These are phyloP conservation scores for Pyrenula aspistea DNA, from an alignment of 495 filamentous ascomycete species.

Conservation along the genomic window DNA sequence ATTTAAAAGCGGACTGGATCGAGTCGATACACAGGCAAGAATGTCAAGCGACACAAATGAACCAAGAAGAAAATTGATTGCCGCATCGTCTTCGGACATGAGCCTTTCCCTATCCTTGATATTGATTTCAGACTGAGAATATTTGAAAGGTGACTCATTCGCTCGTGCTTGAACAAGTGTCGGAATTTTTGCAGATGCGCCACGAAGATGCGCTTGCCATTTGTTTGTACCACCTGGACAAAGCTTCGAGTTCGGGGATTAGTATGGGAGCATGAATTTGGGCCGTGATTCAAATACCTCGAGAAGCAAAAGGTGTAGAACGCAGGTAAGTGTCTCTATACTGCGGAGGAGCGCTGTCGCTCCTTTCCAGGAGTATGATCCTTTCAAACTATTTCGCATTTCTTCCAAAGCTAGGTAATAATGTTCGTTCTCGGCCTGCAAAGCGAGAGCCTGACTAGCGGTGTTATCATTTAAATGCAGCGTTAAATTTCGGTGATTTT, in stretches of 20 bases:
- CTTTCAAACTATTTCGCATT: background rate
- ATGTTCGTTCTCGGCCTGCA: background rate
- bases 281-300: background rate
- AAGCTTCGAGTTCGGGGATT: background rate
- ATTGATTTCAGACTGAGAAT: background rate
- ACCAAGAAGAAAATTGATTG: constrained; percentile 1
- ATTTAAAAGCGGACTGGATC: background rate
- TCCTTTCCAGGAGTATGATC: background rate
- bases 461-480: background rate
- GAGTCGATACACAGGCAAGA: constrained; percentile 1
- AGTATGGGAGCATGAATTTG: background rate
- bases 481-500: background rate
- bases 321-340: constrained; percentile 1
- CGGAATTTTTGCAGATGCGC: background rate
- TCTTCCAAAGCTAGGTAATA: constrained; percentile 1
- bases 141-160: background rate
- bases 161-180: background rate
- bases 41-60: constrained; percentile 2
- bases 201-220: constrained; percentile 1
- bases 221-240: constrained; percentile 1
- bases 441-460: background rate
- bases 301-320: constrained; percentile 1
- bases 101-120: background rate
- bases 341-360: background rate
- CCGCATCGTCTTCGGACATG: constrained; percentile 1